Evolutionary conservation across 805 yeast genomes (phyloP).

Genomic region (Cyberlindnera mississippiensis): DNA sequence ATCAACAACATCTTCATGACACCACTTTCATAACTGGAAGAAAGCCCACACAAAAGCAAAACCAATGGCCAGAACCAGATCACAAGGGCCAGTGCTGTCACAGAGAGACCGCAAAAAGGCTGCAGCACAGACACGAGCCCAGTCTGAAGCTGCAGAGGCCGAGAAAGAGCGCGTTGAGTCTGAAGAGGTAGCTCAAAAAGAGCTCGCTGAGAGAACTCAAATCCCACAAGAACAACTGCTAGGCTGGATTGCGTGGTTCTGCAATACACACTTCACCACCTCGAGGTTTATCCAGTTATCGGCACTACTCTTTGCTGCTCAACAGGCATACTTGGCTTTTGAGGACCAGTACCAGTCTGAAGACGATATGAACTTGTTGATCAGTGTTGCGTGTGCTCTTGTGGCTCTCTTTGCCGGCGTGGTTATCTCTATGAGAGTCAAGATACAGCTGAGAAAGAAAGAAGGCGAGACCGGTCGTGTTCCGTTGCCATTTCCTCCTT

Average conservation of each 20-base stretch:
- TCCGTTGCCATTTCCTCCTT: constrained; percentile 24
- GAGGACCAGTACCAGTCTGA: constrained; percentile 10
- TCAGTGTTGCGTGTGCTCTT: constrained; percentile 23
- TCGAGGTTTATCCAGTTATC: constrained; percentile 27
- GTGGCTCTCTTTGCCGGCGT: constrained; percentile 24
- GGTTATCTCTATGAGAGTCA: constrained; percentile 19
- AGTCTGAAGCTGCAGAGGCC: constrained; percentile 4
- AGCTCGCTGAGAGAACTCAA: constrained; percentile 1
- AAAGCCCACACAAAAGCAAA: background rate
- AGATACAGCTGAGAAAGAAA: background rate
- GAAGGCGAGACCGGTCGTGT: constrained; percentile 2
- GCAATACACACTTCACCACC: constrained; percentile 20
- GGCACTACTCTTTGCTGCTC: constrained; percentile 23
- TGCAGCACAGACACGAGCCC: constrained; percentile 9
- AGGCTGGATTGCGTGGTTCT: constrained; percentile 14
- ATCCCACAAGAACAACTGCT: constrained; percentile 25
- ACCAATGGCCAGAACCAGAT: constrained; percentile 12
- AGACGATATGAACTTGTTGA: constrained; percentile 20
- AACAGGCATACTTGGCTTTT: constrained; percentile 22
- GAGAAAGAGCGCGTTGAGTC: constrained; percentile 3
- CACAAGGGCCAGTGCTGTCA: constrained; percentile 19
- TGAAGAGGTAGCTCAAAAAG: constrained; percentile 4
- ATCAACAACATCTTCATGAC: too few species aligned
- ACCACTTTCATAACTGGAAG: too few species aligned
- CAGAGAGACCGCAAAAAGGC: constrained; percentile 22